A percentile compares a stretch with the other conserved stretches of the same genome.
Conservation (phyloP, 2,329 filamentous ascomycete genomes). For the Fusarium duplospermum region DNA sequence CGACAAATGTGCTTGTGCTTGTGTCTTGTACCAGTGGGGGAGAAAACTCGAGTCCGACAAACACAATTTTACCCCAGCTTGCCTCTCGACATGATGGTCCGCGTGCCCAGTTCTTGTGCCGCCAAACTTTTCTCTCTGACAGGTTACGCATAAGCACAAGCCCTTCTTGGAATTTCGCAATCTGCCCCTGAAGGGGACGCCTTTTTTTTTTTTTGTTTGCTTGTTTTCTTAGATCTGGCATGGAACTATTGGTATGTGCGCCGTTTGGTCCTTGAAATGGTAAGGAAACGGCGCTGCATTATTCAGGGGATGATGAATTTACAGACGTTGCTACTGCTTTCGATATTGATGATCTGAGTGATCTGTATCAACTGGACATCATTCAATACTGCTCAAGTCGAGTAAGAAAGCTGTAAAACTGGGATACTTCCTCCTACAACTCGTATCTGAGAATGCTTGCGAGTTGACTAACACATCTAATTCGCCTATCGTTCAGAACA, state of each 20-base stretch:
- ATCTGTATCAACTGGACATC: background rate
- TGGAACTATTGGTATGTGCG: constrained; percentile 16
- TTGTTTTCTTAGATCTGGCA: background rate
- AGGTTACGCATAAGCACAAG: background rate
- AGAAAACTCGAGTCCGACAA: constrained; percentile 23
- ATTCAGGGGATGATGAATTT: background rate
- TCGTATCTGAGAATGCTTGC: background rate
- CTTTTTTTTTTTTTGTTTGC: constrained; percentile 24
- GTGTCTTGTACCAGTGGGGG: background rate
- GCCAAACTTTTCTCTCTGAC: constrained; percentile 9
- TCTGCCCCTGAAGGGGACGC: constrained; percentile 13
- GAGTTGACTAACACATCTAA: background rate
- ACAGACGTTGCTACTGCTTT: background rate
- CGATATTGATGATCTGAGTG: background rate
- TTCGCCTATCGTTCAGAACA: background rate
- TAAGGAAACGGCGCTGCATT: background rate
- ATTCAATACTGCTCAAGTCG: background rate
- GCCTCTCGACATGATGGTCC: constrained; percentile 10
- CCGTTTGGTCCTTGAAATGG: background rate
- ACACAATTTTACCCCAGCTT: constrained; percentile 11
- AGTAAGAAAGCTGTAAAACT: background rate
- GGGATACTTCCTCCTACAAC: background rate
- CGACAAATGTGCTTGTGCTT: constrained; percentile 16
- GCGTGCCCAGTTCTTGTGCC: constrained; percentile 27
- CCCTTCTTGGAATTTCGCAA: background rate